Evolutionary conservation across 2,329 filamentous ascomycete genomes (phyloP).

Genomic region (Scleromitrula shiraiana): DNA sequence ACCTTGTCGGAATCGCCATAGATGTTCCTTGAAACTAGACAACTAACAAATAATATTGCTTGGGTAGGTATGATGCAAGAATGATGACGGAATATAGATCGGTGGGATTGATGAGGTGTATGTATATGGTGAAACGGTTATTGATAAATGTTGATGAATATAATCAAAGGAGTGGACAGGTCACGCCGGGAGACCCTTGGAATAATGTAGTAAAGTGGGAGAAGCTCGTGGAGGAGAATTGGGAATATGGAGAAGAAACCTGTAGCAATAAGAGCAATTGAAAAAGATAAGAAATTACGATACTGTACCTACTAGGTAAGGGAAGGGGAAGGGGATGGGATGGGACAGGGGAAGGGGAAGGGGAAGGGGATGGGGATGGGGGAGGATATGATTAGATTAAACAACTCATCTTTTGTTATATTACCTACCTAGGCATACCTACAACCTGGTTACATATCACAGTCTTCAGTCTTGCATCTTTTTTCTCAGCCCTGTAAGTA

Average conservation of each 20-base stretch:
- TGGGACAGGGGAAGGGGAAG: too few relatives aligned
- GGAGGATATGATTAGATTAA: too few relatives aligned
- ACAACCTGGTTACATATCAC: too few relatives aligned
- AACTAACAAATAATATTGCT: neutral
- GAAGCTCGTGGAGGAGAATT: conserved; percentile 5
- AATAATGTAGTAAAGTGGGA: conserved; percentile 8
- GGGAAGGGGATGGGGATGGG: too few relatives aligned
- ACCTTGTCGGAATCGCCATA: conserved; percentile 19
- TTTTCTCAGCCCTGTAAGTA: too few relatives aligned
- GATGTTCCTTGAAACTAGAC: conserved; percentile 1
- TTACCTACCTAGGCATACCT: too few relatives aligned
- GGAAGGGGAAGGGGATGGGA: too few relatives aligned
- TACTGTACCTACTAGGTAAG: too few relatives aligned
- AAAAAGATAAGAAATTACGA: conserved; percentile 6
- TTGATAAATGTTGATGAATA: conserved; percentile 10
- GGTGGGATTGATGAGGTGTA: neutral
- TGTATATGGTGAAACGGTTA: conserved; percentile 17
- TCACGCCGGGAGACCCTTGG: conserved; percentile 27
- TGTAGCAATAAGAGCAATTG: conserved; percentile 4
- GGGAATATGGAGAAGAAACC: neutral
- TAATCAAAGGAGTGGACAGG: conserved; percentile 27
- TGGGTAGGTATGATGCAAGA: conserved; percentile 1
- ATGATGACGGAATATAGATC: conserved; percentile 14
- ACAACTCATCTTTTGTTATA: too few relatives aligned
- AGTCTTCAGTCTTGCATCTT: too few relatives aligned